phyloP scores from a whole-genome alignment of 176 grass and related monocot genomes.

The Oryza glaberrima region DNA sequence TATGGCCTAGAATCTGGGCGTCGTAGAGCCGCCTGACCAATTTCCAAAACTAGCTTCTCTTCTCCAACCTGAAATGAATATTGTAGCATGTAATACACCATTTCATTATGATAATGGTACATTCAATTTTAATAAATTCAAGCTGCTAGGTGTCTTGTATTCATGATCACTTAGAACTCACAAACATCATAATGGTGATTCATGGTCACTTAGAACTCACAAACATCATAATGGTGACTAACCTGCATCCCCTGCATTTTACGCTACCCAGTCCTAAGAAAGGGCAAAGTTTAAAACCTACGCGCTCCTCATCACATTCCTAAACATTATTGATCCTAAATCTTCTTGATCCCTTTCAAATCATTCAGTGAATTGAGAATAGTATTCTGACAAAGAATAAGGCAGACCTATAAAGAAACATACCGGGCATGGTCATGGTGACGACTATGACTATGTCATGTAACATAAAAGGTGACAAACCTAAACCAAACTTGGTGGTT shows the following conservation, averaged over 20 bases:
- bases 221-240: neutral
- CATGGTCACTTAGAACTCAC: neutral
- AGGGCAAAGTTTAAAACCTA: neutral
- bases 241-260: neutral
- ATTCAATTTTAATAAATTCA: constrained; percentile 14
- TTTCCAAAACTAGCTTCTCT: constrained; percentile 84
- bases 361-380: neutral
- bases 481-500: neutral
- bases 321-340: constrained; percentile 17
- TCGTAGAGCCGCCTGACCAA: constrained; percentile 71
- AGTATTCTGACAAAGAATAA: neutral
- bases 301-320: neutral
- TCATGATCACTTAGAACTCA: neutral
- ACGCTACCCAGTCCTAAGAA: neutral
- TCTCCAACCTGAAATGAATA: constrained; percentile 82
- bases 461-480: constrained; percentile 12
- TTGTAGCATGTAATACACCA: constrained; percentile 6
- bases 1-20: constrained; percentile 77
- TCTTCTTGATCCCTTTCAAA: neutral
- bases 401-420: neutral
- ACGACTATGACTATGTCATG: neutral
- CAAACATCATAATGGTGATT: neutral
- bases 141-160: neutral
- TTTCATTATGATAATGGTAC: constrained; percentile 1
- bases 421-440: neutral